Evolutionary conservation across 2,329 filamentous ascomycete species (phyloP), one percentile per base, ranked within the genome.

Genomic region (Lithohypha guttulata): DNA sequence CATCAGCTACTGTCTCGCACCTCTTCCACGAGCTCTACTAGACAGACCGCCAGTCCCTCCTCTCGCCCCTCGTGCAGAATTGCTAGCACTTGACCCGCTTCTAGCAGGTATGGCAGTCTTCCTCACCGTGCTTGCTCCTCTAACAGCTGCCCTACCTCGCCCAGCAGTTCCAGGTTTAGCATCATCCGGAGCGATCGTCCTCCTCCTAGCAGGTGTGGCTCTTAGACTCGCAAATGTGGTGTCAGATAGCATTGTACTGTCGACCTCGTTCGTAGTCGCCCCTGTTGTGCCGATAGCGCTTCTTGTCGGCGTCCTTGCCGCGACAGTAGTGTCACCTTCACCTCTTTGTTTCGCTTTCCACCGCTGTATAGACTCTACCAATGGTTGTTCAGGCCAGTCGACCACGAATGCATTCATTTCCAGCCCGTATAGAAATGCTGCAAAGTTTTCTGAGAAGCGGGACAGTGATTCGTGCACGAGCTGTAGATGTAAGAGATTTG

Each of bases 331-430:
- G 3, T 35, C 34, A 6, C 14, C 34, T 13, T 34, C 15, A 21
- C 15, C 42, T 42, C 70, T 62, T 17, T 69, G 67, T 42, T 75
- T 73, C 45, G 70, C 68, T 41, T 76, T 68, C 52, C 71, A 75
- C 50, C 79, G 69, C 42, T 72, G 73, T 56, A 94, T 94, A 1
- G 85, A 93, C 51, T 94, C 86, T 6, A 78, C 57, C 48, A 93
- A 76, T 0, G 87, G 87, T 1, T 82, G 83, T 83, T 98, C 91
- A 0, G 86, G 84, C 49, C 95, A 98, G 59, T 98, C 91, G 21
- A 96, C 87, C 59, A 89, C 96, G 59, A 96, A 98, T 1, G 91
- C 91, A 60, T 95, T 96, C 87, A 98, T 95, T 57, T 96, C 96
- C 58, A 98, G 61, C 2, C 91, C 91, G 54, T 96, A 98, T 31